These are phyloP conservation scores for Benincasa hispida DNA, from an alignment of 306 rosid species.

Conservation along the genomic window DNA sequence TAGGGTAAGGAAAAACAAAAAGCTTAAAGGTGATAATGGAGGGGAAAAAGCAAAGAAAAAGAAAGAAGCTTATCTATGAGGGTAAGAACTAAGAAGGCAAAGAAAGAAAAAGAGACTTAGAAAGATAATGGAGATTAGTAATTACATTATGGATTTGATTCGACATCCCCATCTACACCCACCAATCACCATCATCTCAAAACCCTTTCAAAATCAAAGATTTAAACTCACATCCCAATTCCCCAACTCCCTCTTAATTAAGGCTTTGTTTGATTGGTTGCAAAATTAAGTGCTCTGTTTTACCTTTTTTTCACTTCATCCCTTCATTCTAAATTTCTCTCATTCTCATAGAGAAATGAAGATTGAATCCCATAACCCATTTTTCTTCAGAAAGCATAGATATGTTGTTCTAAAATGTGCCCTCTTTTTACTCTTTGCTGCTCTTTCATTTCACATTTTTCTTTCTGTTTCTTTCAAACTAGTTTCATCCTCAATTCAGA, in stretches of 20 bases:
- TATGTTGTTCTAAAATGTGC: conserved; percentile 20
- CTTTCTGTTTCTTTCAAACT: conserved; percentile 18
- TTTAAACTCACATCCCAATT: neutral
- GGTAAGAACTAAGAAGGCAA: no score
- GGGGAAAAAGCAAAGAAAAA: no score
- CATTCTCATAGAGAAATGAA: conserved; percentile 11
- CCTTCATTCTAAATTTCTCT: neutral
- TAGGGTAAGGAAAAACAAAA: no score
- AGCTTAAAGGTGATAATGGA: no score
- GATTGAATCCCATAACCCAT: conserved; percentile 15
- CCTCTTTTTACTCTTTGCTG: conserved; percentile 21
- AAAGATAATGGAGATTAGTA: no score
- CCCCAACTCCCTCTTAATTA: neutral
- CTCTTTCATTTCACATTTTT: conserved; percentile 28
- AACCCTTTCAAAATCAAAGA: neutral
- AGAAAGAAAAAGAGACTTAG: no score
- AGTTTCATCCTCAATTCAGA: neutral
- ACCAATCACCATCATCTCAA: neutral
- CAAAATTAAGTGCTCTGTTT: neutral
- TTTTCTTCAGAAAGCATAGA: conserved; percentile 12
- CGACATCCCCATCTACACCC: neutral
- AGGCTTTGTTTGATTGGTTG: neutral
- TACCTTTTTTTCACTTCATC: neutral
- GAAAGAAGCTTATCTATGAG: no score
- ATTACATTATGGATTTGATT: neutral